Evolutionary conservation across 2,329 filamentous ascomycete genomes (phyloP).

Genomic region (Arthroderma sp.): DNA sequence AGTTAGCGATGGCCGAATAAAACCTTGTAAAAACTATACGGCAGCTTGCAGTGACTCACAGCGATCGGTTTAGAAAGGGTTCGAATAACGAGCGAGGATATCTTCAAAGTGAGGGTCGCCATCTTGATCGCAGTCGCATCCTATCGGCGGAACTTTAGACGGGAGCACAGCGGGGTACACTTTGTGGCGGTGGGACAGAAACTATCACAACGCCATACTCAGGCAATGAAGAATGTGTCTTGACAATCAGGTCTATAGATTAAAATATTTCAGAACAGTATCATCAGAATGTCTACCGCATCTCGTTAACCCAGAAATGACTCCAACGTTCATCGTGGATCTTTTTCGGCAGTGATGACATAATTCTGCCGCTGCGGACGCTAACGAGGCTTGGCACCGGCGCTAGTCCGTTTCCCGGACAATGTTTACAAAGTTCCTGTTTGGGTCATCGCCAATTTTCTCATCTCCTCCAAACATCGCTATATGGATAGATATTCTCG

Average conservation of each 20-base stretch:
- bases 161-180: too few relatives aligned
- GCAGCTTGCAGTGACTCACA: conserved; percentile 30
- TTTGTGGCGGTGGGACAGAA: too few relatives aligned
- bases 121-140: conserved; percentile 23
- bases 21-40: neutral
- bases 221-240: too few relatives aligned
- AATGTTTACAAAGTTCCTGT: conserved; percentile 11
- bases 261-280: too few relatives aligned
- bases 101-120: conserved; percentile 51
- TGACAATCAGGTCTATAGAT: too few relatives aligned
- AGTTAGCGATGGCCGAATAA: neutral
- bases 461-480: too few relatives aligned
- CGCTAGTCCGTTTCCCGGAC: conserved; percentile 8
- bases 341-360: conserved; percentile 1
- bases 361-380: conserved; percentile 1
- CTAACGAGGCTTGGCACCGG: conserved; percentile 4
- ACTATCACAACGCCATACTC: too few relatives aligned
- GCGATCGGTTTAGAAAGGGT: conserved; percentile 57
- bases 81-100: conserved; percentile 50
- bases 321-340: too few relatives aligned
- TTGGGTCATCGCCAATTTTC: conserved; percentile 2
- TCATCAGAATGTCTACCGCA: too few relatives aligned
- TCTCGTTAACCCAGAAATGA: too few relatives aligned
- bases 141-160: too few relatives aligned
- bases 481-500: too few relatives aligned